Evolutionary conservation across 768 basidiomycete species (phyloP).

Genomic region (Mycena venus): DNA sequence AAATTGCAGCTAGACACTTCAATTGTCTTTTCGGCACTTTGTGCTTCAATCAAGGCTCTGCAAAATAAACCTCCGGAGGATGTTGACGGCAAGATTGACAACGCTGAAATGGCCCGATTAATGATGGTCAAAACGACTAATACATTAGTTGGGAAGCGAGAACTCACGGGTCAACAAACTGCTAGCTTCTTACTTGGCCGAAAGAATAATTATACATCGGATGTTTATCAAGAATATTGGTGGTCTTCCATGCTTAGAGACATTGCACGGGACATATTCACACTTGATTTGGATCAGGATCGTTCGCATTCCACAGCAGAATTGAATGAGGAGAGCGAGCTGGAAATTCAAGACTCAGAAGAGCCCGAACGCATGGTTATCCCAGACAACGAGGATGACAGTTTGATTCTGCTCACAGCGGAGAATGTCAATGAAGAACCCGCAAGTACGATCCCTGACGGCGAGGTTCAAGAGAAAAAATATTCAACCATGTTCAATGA

Average conservation of each 20-base stretch:
- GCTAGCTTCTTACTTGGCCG: slow-evolving; percentile 10
- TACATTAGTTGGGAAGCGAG: slow-evolving; percentile 5
- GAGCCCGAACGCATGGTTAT: background rate
- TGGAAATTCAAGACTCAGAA: too few species aligned
- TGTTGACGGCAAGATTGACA: slow-evolving; percentile 22
- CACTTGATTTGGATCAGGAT: slow-evolving; percentile 6
- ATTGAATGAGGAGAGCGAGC: too few species aligned
- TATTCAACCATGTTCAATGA: slow-evolving; percentile 17
- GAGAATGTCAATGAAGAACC: background rate
- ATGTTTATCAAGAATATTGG: slow-evolving; percentile 12
- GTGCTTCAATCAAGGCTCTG: too few species aligned
- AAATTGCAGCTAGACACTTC: too few species aligned
- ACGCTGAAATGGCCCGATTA: background rate
- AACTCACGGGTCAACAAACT: slow-evolving; percentile 9
- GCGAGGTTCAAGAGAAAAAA: background rate
- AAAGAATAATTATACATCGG: slow-evolving; percentile 10
- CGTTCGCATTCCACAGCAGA: background rate
- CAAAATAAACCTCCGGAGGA: too few species aligned
- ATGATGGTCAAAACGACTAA: slow-evolving; percentile 19
- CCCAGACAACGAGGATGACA: too few species aligned
- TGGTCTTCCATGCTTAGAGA: slow-evolving; percentile 23
- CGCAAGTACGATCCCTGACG: background rate
- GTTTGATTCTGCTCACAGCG: background rate
- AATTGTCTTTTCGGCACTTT: too few species aligned
- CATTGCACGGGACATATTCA: slow-evolving; percentile 32